Percentiles rank a stretch among this genome's conserved stretches.
Evolutionary conservation across 192 early-diverging fungal species (phyloP).

Genomic region (Mortierella claussenii): DNA sequence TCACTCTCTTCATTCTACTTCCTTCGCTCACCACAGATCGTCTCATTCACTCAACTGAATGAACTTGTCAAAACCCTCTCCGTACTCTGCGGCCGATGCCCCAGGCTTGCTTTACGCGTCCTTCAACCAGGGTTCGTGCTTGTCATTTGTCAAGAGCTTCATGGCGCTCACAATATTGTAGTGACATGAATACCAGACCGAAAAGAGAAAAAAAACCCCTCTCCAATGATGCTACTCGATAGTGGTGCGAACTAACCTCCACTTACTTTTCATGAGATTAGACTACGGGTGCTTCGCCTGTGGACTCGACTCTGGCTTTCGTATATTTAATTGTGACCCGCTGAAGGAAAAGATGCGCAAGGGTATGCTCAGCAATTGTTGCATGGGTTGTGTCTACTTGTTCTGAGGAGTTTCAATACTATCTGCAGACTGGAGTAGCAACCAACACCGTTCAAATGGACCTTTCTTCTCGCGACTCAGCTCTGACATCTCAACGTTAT

Average conservation of each 20-base stretch:
- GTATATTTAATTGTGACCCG: conserved; percentile 87
- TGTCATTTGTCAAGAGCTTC: too few species aligned
- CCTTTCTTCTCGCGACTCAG: too few species aligned
- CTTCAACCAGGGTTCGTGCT: conserved; percentile 80
- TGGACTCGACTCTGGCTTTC: conserved; percentile 83
- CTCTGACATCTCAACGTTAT: neutral
- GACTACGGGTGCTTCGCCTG: conserved; percentile 87
- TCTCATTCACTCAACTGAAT: conserved; percentile 14
- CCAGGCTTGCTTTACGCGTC: conserved; percentile 78
- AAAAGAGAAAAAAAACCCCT: too few species aligned
- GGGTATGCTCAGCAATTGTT: conserved; percentile 46
- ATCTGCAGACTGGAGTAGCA: too few species aligned
- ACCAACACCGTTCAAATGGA: too few species aligned
- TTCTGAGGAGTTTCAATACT: too few species aligned
- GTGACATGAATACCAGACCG: too few species aligned
- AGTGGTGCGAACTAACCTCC: too few species aligned
- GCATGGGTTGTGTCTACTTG: neutral
- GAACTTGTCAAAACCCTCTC: conserved; percentile 60
- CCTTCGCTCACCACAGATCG: too few species aligned
- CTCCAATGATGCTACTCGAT: neutral
- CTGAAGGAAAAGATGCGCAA: conserved; percentile 83
- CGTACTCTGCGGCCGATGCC: conserved; percentile 59
- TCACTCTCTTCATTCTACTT: neutral
- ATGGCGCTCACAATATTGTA: too few species aligned
- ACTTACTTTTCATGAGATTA: too few species aligned